A percentile compares a stretch with the other conserved stretches of the same genome.
These are phyloP conservation scores for Apiospora kogelbergensis DNA, from an alignment of 2,329 filamentous ascomycete species.

Conservation along the genomic window DNA sequence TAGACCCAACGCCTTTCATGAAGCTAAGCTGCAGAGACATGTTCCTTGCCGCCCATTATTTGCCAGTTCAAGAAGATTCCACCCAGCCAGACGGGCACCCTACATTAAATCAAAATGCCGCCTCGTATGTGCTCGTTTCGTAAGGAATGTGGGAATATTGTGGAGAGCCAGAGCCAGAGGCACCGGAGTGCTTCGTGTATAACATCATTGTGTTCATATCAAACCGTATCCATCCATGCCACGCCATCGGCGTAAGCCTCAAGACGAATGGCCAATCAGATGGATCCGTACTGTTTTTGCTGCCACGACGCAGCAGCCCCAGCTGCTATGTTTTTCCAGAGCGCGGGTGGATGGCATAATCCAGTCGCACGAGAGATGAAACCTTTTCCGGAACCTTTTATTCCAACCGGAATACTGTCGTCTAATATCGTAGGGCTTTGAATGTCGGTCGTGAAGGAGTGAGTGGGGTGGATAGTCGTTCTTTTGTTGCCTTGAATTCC, in stretches of 20 bases:
- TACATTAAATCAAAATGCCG: background rate
- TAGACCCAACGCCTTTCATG: slow-evolving; percentile 5
- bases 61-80: background rate
- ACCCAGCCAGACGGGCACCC: background rate
- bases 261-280: background rate
- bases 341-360: background rate
- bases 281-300: background rate
- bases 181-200: background rate
- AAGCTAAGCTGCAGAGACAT: slow-evolving; percentile 2
- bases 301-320: background rate
- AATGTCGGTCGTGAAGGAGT: background rate
- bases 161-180: background rate
- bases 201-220: background rate
- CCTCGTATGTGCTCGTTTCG: background rate
- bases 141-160: background rate
- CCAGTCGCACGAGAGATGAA: background rate
- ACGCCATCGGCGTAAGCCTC: background rate
- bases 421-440: background rate
- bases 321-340: background rate
- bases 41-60: background rate
- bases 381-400: background rate
- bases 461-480: background rate
- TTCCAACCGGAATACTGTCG: background rate
- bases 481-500: background rate
- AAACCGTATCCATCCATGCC: background rate